A percentile compares a stretch with the other conserved stretches of the same genome.
phyloP scores from a whole-genome alignment of 2,329 filamentous ascomycete species.

The Chrysoporthe austroafricana region DNA sequence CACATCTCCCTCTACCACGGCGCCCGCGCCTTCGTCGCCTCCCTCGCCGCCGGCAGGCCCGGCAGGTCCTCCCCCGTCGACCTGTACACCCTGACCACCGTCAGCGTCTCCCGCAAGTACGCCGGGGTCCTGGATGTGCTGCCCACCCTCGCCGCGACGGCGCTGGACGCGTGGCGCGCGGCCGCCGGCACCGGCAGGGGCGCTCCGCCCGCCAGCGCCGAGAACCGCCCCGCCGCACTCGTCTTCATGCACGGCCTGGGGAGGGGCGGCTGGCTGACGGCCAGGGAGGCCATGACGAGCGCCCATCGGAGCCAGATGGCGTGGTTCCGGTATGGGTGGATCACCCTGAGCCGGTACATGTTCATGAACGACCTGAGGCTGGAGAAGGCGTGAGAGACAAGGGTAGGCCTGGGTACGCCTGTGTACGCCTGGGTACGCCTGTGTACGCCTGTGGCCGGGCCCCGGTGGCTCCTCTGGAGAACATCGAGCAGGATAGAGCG shows the following conservation, averaged over 20 bases:
- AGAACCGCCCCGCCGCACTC: conserved; percentile 60
- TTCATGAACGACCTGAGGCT: conserved; percentile 82
- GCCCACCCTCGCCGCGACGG: conserved; percentile 66
- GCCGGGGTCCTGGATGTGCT: conserved; percentile 74
- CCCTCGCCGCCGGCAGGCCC: conserved; percentile 64
- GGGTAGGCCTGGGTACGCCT: neutral
- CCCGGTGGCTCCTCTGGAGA: neutral
- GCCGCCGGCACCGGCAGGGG: conserved; percentile 37
- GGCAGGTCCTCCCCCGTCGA: conserved; percentile 76
- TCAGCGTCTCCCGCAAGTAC: conserved; percentile 81
- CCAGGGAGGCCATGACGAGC: conserved; percentile 83
- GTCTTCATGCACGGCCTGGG: conserved; percentile 72
- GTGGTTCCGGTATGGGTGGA: conserved; percentile 98
- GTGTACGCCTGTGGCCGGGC: neutral
- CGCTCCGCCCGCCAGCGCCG: neutral
- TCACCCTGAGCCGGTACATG: conserved; percentile 91
- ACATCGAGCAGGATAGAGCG: neutral
- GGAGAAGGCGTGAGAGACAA: conserved; percentile 42
- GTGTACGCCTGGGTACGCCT: neutral
- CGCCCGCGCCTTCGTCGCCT: conserved; percentile 71
- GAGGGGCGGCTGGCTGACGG: conserved; percentile 59
- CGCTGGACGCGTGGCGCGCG: conserved; percentile 37
- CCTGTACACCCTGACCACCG: conserved; percentile 81
- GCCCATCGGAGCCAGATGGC: conserved; percentile 96
- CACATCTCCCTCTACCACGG: conserved; percentile 89